phyloP scores from a whole-genome alignment of 352 stramenopile species.

The Pythium monospermum region DNA sequence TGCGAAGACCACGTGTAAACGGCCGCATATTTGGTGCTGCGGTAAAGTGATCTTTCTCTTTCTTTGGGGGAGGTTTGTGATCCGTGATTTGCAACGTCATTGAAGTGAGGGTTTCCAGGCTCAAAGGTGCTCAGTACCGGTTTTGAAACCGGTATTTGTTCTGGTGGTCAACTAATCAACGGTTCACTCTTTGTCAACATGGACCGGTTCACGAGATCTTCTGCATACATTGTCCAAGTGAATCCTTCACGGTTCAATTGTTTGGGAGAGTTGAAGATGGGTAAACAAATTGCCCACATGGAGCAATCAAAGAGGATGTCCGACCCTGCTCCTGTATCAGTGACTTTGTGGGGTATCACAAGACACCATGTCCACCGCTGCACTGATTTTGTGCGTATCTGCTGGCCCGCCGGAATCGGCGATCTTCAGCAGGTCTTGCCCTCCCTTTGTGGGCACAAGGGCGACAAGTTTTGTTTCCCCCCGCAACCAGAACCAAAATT shows the following conservation, averaged over 20 bases:
- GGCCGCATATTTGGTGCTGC: constrained; percentile 10
- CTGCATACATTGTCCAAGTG: no score
- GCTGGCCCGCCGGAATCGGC: constrained; percentile 2
- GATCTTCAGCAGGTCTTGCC: constrained; percentile 1
- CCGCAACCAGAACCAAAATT: neutral
- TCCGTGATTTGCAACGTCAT: no score
- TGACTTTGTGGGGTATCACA: neutral
- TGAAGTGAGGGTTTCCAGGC: no score
- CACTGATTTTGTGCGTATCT: neutral
- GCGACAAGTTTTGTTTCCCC: no score
- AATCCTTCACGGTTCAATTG: no score
- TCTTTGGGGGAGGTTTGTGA: no score
- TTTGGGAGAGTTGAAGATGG: neutral
- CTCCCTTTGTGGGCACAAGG: no score
- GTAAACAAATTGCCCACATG: neutral
- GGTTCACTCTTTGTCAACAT: neutral
- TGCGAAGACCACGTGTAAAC: constrained; percentile 6
- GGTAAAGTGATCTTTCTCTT: no score
- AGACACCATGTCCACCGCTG: constrained; percentile 6
- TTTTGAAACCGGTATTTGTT: neutral
- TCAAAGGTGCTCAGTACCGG: no score
- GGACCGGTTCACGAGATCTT: neutral
- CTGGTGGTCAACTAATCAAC: neutral
- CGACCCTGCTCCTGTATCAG: neutral
- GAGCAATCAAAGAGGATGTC: neutral